Percentiles rank a stretch among this genome's conserved stretches.
Conservation (phyloP, 2,329 filamentous ascomycete species). For the Trichothecium sympodiale region DNA sequence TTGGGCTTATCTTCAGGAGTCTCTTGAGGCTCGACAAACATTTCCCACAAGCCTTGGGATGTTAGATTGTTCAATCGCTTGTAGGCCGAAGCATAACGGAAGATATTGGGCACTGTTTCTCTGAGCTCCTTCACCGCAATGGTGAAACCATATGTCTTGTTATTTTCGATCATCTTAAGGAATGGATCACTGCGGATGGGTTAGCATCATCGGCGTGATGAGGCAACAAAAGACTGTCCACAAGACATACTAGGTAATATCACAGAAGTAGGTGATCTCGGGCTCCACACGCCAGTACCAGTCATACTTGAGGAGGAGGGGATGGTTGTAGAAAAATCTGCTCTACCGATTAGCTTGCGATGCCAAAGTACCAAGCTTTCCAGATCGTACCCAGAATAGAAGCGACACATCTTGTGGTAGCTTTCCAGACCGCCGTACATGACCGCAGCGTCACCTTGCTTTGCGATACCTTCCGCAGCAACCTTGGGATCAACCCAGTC, state of each 20-base stretch:
- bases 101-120: slow-evolving; percentile 97
- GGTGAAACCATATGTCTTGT: slow-evolving; percentile 98
- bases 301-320: slow-evolving; percentile 88
- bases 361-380: background rate
- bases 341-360: slow-evolving; percentile 10
- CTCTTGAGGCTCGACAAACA: slow-evolving; percentile 76
- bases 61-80: slow-evolving; percentile 85
- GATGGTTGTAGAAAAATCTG: slow-evolving; percentile 94
- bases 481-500: slow-evolving; percentile 94
- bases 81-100: slow-evolving; percentile 96
- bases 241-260: slow-evolving; percentile 78
- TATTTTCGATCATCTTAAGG: slow-evolving; percentile 81
- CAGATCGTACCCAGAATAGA: slow-evolving; percentile 82
- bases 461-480: slow-evolving; percentile 88
- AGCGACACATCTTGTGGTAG: slow-evolving; percentile 98
- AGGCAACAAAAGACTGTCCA: background rate
- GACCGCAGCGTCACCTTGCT: slow-evolving; percentile 93
- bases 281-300: slow-evolving; percentile 99
- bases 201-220: background rate
- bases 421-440: slow-evolving; percentile 99
- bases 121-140: slow-evolving; percentile 97
- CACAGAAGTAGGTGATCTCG: slow-evolving; percentile 99
- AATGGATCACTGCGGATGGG: slow-evolving; percentile 66
- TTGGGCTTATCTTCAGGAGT: slow-evolving; percentile 44
- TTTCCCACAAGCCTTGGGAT: slow-evolving; percentile 93